Evolutionary conservation across 129 eudicot species (phyloP).

Genomic region (Kitagawia praeruptora): DNA sequence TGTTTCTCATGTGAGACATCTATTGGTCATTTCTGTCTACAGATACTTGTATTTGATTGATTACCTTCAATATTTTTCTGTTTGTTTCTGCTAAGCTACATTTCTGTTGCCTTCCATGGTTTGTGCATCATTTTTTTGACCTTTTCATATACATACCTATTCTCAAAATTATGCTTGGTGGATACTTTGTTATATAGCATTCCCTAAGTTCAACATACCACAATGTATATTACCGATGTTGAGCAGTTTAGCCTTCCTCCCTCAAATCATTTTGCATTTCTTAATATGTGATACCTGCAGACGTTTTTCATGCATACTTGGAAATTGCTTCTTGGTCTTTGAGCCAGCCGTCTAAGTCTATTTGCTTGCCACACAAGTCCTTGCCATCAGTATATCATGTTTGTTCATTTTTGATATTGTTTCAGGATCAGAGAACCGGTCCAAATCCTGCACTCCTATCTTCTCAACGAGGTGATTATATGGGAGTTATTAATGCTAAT

Average conservation of each 20-base stretch:
- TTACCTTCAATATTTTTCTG: not conserved
- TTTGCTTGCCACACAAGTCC: not conserved
- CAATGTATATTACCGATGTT: not conserved
- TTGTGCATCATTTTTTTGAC: not conserved
- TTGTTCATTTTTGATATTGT: not conserved
- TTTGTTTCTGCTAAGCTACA: not conserved
- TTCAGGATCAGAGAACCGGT: constrained; percentile 66
- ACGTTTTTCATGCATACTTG: not conserved
- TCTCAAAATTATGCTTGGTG: not conserved
- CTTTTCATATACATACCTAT: not conserved
- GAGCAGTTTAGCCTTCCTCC: not conserved
- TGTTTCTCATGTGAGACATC: constrained; percentile 62
- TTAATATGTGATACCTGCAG: not conserved
- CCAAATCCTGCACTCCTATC: constrained; percentile 79
- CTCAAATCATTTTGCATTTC: not conserved
- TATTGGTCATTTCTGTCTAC: constrained; percentile 19
- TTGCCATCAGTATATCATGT: not conserved
- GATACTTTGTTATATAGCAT: not conserved
- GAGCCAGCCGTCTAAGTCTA: not conserved
- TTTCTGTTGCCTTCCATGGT: not conserved
- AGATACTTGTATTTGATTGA: not conserved
- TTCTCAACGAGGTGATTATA: constrained; percentile 88
- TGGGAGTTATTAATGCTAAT: constrained; percentile 61
- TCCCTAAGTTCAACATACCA: not conserved
- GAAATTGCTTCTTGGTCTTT: not conserved